Evolutionary conservation across 176 grass and related monocot species (phyloP).

Genomic region (Triticum monococcum): DNA sequence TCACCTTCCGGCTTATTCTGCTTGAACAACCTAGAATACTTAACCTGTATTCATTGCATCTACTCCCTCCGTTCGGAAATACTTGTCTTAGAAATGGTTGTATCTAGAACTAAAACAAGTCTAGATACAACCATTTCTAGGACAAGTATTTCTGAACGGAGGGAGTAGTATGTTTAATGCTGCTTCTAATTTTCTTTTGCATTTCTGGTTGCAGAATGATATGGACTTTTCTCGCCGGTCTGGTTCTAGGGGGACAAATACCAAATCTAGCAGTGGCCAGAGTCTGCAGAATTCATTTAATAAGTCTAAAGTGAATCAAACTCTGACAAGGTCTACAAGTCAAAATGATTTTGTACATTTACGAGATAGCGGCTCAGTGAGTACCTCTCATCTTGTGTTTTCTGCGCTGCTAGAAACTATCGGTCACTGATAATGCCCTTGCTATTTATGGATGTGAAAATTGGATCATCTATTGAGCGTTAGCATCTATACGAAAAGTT

Average conservation of each 20-base stretch:
- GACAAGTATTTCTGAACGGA: too few relatives aligned
- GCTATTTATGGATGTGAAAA: not conserved
- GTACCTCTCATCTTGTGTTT: conserved; percentile 20
- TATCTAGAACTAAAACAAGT: too few relatives aligned
- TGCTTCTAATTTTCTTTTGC: conserved; percentile 13
- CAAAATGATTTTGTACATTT: conserved; percentile 73
- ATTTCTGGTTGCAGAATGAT: conserved; percentile 55
- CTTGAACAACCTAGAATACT: not conserved
- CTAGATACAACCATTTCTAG: too few relatives aligned
- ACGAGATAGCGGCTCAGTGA: conserved; percentile 76
- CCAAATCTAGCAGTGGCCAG: conserved; percentile 37
- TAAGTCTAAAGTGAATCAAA: conserved; percentile 52
- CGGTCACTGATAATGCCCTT: not conserved
- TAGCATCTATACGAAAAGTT: not conserved
- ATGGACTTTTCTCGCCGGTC: conserved; percentile 46
- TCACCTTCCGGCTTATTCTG: not conserved
- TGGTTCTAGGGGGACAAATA: conserved; percentile 28
- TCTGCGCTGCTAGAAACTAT: not conserved
- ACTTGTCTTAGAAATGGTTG: too few relatives aligned
- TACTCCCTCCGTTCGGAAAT: too few relatives aligned
- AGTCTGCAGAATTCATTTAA: conserved; percentile 39
- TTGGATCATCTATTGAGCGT: not conserved
- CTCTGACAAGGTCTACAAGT: conserved; percentile 61
- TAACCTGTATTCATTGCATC: not conserved
- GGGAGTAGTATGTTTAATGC: not conserved